Conservation (phyloP, 192 early-diverging fungal genomes). For the Coemansia sp. region DNA sequence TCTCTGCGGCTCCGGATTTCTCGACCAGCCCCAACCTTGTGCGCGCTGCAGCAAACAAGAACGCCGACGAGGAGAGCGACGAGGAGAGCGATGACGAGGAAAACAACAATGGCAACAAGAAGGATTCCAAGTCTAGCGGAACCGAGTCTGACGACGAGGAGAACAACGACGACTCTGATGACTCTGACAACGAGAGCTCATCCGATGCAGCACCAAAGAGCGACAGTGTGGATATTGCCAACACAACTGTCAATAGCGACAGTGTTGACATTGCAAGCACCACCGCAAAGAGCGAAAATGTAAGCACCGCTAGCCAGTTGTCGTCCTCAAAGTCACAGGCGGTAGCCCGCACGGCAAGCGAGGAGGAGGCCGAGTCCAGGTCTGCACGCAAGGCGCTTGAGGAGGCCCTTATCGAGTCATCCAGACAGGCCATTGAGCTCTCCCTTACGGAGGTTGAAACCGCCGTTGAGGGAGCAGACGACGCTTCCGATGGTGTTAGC, state of each 20-base stretch:
- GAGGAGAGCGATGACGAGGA: slow-evolving; percentile 4
- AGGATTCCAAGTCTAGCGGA: slow-evolving; percentile 5
- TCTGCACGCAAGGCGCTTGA: slow-evolving; percentile 34
- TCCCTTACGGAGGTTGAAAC: slow-evolving; percentile 23
- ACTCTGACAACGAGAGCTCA: slow-evolving; percentile 19
- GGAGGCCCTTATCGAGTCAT: slow-evolving; percentile 43
- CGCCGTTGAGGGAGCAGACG: background rate
- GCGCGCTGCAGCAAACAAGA: slow-evolving; percentile 10
- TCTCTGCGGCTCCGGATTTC: background rate
- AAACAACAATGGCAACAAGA: slow-evolving; percentile 7
- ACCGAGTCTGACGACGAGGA: slow-evolving; percentile 12
- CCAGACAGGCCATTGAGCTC: slow-evolving; percentile 27
- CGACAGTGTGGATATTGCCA: background rate
- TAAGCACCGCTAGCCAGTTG: background rate
- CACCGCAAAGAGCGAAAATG: background rate
- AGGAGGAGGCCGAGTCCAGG: slow-evolving; percentile 18
- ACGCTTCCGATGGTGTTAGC: background rate
- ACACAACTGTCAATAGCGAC: no score
- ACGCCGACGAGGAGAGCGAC: slow-evolving; percentile 10
- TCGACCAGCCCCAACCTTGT: background rate
- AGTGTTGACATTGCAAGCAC: no score
- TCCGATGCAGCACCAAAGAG: background rate
- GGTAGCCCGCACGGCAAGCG: background rate
- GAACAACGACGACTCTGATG: slow-evolving; percentile 15
- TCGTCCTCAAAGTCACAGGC: slow-evolving; percentile 7